phyloP scores from a whole-genome alignment of 805 yeast species.

The Yueomyces sp. region DNA sequence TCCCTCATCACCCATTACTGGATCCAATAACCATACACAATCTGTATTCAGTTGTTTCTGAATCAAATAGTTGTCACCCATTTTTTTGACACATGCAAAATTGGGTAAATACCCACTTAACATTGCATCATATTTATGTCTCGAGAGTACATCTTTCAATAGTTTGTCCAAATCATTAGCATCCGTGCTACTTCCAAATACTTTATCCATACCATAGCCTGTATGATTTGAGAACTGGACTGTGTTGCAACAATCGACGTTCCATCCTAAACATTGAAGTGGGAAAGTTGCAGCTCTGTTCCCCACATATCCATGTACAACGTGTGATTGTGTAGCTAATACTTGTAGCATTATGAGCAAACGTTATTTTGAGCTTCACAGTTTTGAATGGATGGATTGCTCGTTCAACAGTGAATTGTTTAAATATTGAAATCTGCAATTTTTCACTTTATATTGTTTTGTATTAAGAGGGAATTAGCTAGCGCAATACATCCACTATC shows the following conservation, averaged over 20 bases:
- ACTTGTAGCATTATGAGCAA: conserved; percentile 8
- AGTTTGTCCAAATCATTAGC: conserved; percentile 28
- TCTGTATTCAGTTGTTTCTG: conserved; percentile 25
- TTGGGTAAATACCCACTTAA: conserved; percentile 62
- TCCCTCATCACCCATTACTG: conserved; percentile 75
- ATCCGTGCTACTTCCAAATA: conserved; percentile 32
- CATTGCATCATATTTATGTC: conserved; percentile 36
- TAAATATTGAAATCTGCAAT: too few relatives aligned
- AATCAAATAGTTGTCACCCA: conserved; percentile 27
- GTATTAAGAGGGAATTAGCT: too few relatives aligned
- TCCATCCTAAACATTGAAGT: conserved; percentile 78
- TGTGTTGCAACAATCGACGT: conserved; percentile 79
- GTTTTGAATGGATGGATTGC: too few relatives aligned
- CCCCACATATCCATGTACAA: conserved; percentile 92
- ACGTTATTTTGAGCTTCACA: too few relatives aligned
- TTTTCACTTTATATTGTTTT: too few relatives aligned
- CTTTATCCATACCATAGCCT: conserved; percentile 40
- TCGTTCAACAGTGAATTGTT: too few relatives aligned
- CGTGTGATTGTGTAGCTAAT: conserved; percentile 57
- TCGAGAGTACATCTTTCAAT: conserved; percentile 27
- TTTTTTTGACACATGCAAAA: conserved; percentile 31
- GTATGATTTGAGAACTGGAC: conserved; percentile 88
- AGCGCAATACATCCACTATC: too few relatives aligned
- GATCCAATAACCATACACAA: conserved; percentile 50
- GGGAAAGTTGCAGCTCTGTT: conserved; percentile 87